Evolutionary conservation across 768 basidiomycete genomes (phyloP).

Genomic region (Gautieria morchelliformis): DNA sequence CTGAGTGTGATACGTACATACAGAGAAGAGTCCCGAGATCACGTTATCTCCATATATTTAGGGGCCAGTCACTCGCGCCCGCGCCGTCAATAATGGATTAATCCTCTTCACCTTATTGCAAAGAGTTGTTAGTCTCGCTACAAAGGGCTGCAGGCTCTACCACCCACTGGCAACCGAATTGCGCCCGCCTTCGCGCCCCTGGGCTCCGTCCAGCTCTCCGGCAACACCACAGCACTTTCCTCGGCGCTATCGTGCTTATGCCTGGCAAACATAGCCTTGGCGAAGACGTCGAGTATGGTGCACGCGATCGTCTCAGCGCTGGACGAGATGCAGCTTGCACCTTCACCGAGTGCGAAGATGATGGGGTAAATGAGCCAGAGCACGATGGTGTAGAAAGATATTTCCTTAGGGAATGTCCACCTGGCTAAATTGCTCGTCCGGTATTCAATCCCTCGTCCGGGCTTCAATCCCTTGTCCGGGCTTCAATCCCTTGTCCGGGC

Average conservation of each 20-base stretch:
- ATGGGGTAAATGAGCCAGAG: conserved; percentile 8
- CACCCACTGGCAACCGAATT: conserved; percentile 8
- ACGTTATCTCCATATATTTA: background rate
- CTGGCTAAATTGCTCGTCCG: too few relatives aligned
- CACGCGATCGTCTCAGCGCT: background rate
- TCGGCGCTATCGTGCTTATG: conserved; percentile 4
- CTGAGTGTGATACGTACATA: too few relatives aligned
- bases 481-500: too few relatives aligned
- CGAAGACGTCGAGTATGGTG: conserved; percentile 3
- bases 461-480: too few relatives aligned
- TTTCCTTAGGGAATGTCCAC: too few relatives aligned
- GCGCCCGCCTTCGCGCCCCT: background rate
- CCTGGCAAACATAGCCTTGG: conserved; percentile 5
- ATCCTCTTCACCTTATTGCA: background rate
- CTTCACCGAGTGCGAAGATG: background rate
- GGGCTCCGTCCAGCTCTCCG: background rate
- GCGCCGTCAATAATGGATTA: background rate
- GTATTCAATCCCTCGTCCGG: too few relatives aligned
- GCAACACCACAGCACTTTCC: background rate
- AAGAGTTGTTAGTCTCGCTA: background rate
- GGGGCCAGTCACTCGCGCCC: too few relatives aligned
- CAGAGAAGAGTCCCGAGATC: too few relatives aligned
- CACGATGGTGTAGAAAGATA: conserved; percentile 1
- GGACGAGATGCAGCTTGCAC: background rate
- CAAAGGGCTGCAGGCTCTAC: background rate